These are phyloP conservation scores for Rubia peregrina DNA, from an alignment of 305 asterid genomes.

Conservation along the genomic window DNA sequence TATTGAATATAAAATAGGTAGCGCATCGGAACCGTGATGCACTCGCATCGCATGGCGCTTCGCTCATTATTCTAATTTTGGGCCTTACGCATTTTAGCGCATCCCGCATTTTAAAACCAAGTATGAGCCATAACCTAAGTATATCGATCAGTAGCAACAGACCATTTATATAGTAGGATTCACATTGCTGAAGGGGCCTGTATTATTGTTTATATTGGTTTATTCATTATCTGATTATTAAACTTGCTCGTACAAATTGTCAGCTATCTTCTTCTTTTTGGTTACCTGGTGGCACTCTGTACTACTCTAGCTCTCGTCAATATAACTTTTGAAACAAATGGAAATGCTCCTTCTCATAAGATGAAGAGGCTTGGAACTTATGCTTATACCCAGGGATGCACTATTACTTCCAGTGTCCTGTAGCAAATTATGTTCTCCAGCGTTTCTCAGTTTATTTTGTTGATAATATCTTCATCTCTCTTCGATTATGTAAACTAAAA, in stretches of 20 bases:
- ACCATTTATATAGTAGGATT: neutral
- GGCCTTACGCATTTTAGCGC: too few species aligned
- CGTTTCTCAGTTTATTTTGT: neutral
- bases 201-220: neutral
- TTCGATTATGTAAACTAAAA: constrained; percentile 2
- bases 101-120: too few species aligned
- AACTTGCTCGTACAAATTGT: neutral
- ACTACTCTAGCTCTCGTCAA: neutral
- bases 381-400: neutral
- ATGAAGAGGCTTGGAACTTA: neutral
- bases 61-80: too few species aligned
- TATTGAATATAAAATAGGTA: too few species aligned
- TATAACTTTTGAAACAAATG: neutral
- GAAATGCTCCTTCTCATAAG: neutral
- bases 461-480: neutral
- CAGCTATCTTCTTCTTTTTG: neutral
- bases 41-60: too few species aligned
- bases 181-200: neutral
- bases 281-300: neutral
- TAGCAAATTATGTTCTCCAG: neutral
- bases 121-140: neutral
- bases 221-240: neutral
- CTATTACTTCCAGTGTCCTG: neutral
- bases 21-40: too few species aligned
- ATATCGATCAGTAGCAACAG: neutral